Evolutionary conservation across 352 stramenopile species (phyloP), one percentile per base, ranked within the genome.

Genomic region (Phytophthora tubulina): DNA sequence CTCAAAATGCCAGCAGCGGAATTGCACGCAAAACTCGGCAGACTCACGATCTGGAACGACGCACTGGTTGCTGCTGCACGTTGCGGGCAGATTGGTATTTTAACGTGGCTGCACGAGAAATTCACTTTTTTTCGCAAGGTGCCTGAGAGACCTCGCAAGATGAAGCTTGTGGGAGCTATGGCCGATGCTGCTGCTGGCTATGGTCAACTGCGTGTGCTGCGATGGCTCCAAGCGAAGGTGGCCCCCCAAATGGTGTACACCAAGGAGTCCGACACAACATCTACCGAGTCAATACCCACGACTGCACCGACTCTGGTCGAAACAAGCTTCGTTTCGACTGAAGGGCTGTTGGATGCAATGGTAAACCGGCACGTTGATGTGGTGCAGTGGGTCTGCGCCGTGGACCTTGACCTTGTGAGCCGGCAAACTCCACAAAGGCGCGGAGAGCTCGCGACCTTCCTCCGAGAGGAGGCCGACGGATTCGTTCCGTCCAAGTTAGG

Each of bases 291-390:
- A 9, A 8, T 39, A 54, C 4, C 33, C 3, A 54, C 42, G 11
- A 10, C 50, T 48, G 7, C 14, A 35, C 14, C 54, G 33, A 31
- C 56, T 30, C 11, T 49, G 31, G 39, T 60, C 6, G 61, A 76
- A 46, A 76, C 67, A 3, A 79, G 72, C 27, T 76, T 79, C 38
- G 72, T 79, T 31, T 79, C 72, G 33, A 76, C 72, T 13, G 57
- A 57, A 13, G 73, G 70, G n/a, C 62, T 81, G 6, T 32, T 73
- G 17, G 15, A 70, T 17, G 67, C 67, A 1, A 75, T 84, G 50
- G 58, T 68, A 1, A 75, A 78, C 27, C 70, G 75, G 14, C 67
- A 82, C 21, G 64, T 84, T 14, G 73, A 84, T 31, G 74, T 84
- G 39, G 63, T 84, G 31, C 73, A 76, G 45, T 82, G 71, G 71